phyloP scores from a whole-genome alignment of 2,329 filamentous ascomycete genomes.

The Teratosphaeria nubilosa region DNA sequence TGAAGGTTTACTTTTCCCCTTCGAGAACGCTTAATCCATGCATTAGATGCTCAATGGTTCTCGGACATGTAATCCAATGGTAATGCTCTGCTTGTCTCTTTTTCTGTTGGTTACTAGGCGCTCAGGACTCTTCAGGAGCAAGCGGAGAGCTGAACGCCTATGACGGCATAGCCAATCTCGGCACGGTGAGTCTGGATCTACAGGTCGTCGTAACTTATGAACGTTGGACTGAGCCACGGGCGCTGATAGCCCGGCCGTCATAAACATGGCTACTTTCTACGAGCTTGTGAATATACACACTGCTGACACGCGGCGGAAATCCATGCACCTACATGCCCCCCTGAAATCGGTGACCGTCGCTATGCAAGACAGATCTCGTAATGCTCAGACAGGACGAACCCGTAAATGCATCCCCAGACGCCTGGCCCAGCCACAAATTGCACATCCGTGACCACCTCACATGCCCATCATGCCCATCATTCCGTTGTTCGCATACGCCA shows the following conservation, averaged over 20 bases:
- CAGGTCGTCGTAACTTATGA: not conserved
- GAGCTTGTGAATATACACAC: not conserved
- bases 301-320: not conserved
- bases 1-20: not conserved
- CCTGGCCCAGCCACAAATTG: not conserved
- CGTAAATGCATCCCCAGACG: not conserved
- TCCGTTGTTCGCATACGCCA: slow-evolving; percentile 79
- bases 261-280: not conserved
- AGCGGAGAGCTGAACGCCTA: not conserved
- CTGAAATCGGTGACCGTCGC: not conserved
- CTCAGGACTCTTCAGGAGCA: not conserved
- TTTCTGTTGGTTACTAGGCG: not conserved
- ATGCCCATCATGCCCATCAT: slow-evolving; percentile 59
- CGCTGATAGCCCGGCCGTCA: not conserved
- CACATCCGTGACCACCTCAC: not conserved
- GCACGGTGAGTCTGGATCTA: not conserved
- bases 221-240: not conserved
- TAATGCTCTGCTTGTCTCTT: not conserved
- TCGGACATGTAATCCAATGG: not conserved
- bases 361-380: not conserved
- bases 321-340: not conserved
- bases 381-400: not conserved
- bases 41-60: not conserved
- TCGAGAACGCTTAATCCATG: not conserved
- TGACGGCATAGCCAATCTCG: not conserved